Conservation (phyloP, 805 yeast genomes). For the Teunomyces stri region DNA sequence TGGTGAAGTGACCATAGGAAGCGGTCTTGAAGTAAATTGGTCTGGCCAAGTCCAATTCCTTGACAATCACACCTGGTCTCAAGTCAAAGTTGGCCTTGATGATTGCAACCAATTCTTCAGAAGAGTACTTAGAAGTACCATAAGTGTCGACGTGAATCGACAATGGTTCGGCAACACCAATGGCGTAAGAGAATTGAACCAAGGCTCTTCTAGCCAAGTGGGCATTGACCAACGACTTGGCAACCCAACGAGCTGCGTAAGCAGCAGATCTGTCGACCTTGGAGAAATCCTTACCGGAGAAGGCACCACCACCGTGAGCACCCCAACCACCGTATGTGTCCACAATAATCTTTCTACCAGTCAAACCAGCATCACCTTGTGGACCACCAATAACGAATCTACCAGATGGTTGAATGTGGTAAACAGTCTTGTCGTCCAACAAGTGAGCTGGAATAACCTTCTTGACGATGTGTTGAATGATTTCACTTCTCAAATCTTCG, state of each 20-base stretch:
- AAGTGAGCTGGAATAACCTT: slow-evolving; percentile 88
- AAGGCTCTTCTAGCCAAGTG: slow-evolving; percentile 95
- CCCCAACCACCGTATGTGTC: slow-evolving; percentile 99
- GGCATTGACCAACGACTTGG: slow-evolving; percentile 94
- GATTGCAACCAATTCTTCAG: slow-evolving; percentile 87
- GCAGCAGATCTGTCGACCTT: slow-evolving; percentile 99
- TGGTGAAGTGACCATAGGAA: slow-evolving; percentile 98
- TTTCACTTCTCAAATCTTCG: slow-evolving; percentile 81
- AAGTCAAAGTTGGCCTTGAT: slow-evolving; percentile 94
- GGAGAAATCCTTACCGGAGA: slow-evolving; percentile 99
- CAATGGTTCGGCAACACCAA: slow-evolving; percentile 99
- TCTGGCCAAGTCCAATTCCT: slow-evolving; percentile 94
- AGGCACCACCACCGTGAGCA: slow-evolving; percentile 99
- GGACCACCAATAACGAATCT: slow-evolving; percentile 99
- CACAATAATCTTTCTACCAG: slow-evolving; percentile 99
- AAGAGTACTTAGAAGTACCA: slow-evolving; percentile 91
- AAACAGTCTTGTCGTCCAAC: slow-evolving; percentile 91
- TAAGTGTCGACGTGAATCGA: slow-evolving; percentile 96
- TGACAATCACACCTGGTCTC: slow-evolving; percentile 99
- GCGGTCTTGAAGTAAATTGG: slow-evolving; percentile 99
- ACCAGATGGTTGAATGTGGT: slow-evolving; percentile 99
- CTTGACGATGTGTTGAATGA: slow-evolving; percentile 77
- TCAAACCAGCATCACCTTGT: slow-evolving; percentile 99
- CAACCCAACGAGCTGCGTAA: slow-evolving; percentile 99
- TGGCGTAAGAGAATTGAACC: slow-evolving; percentile 98